phyloP scores from a whole-genome alignment of 2,329 filamentous ascomycete genomes.

The Aspergillus nomiae region DNA sequence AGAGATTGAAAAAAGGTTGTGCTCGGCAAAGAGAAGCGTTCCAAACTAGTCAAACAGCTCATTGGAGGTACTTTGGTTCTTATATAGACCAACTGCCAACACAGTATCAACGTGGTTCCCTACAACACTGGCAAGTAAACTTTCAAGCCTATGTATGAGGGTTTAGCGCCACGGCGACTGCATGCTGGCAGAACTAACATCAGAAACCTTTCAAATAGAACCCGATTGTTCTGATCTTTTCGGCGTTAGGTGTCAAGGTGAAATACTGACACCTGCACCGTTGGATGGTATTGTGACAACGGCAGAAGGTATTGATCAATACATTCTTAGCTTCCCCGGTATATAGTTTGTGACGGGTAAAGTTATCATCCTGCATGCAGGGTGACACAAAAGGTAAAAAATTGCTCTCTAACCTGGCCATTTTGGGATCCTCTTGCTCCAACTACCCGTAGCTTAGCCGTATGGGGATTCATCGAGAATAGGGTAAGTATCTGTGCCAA shows the following conservation, averaged over 20 bases:
- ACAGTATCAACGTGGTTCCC: constrained; percentile 22
- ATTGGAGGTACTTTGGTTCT: constrained; percentile 1
- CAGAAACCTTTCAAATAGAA: constrained; percentile 1
- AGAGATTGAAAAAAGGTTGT: neutral
- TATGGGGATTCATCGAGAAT: neutral
- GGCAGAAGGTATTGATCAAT: neutral
- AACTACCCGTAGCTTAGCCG: neutral
- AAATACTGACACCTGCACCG: neutral
- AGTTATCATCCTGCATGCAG: neutral
- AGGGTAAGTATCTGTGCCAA: neutral
- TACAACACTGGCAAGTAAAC: constrained; percentile 11
- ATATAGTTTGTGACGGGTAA: neutral
- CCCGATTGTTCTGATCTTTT: neutral
- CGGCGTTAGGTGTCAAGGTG: neutral
- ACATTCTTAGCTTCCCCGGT: neutral
- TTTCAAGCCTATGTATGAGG: constrained; percentile 8
- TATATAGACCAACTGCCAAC: constrained; percentile 14
- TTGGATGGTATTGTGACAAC: neutral
- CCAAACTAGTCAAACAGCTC: neutral
- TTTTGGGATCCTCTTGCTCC: neutral
- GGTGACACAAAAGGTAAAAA: neutral
- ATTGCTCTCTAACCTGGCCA: neutral
- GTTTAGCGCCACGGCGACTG: constrained; percentile 1
- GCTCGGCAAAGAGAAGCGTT: neutral
- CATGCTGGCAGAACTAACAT: neutral